Percentiles rank a stretch among this genome's conserved stretches.
These are phyloP conservation scores for Pyrenophora graminea DNA, from an alignment of 2,329 filamentous ascomycete species.

Conservation along the genomic window DNA sequence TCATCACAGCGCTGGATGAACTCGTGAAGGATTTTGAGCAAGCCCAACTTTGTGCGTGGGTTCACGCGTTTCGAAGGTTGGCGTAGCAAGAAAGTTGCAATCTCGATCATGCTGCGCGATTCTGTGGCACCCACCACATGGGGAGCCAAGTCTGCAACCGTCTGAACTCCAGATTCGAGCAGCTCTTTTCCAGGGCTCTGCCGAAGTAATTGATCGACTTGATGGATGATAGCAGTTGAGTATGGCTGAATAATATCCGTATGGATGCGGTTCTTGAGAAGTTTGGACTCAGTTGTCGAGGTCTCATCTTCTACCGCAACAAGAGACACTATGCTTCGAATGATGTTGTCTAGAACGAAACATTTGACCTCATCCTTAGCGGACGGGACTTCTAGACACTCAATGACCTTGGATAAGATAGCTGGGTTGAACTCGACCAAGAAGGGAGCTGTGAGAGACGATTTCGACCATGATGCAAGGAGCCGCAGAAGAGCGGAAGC, in stretches of 20 bases:
- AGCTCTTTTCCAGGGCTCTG: conserved; percentile 70
- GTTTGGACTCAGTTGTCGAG: conserved; percentile 54
- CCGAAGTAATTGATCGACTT: conserved; percentile 58
- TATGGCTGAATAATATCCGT: conserved; percentile 63
- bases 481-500: conserved; percentile 82
- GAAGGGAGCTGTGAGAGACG: conserved; percentile 68
- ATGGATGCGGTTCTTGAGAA: conserved; percentile 53
- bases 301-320: conserved; percentile 15
- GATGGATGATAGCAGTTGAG: conserved; percentile 66
- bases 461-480: conserved; percentile 77
- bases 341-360: conserved; percentile 73
- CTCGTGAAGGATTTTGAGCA: conserved; percentile 78
- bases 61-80: conserved; percentile 84
- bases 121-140: conserved; percentile 56
- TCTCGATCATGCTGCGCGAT: conserved; percentile 76
- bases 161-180: conserved; percentile 76
- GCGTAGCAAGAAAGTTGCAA: conserved; percentile 78
- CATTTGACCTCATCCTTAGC: conserved; percentile 85
- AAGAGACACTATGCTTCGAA: conserved; percentile 56
- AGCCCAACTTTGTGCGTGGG: conserved; percentile 77
- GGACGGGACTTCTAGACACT: conserved; percentile 71
- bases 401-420: conserved; percentile 71
- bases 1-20: conserved; percentile 72
- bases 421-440: conserved; percentile 64
- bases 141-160: conserved; percentile 70